A percentile compares a stretch with the other conserved stretches of the same genome.
phyloP scores from a whole-genome alignment of 106 monocot genomes.

The Posidonia australis region DNA sequence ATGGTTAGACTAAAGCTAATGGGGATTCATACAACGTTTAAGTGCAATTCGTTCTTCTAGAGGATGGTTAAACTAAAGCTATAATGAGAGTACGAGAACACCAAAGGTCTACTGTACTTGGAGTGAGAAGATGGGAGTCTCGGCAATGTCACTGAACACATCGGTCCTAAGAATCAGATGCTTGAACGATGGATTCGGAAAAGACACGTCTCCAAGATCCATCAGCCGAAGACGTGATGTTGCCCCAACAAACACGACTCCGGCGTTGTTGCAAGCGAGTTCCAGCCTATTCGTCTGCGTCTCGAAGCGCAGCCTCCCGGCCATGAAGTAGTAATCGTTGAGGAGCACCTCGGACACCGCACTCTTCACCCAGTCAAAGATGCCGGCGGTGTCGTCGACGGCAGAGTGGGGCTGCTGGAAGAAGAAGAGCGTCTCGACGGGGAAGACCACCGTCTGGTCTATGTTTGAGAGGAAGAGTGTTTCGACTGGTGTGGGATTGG shows the following conservation, averaged over 20 bases:
- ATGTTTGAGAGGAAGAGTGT: slow-evolving; percentile 69
- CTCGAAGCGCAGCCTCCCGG: slow-evolving; percentile 52
- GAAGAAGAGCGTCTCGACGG: slow-evolving; percentile 75
- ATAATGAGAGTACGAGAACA: too few relatives aligned
- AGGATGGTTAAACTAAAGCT: too few relatives aligned
- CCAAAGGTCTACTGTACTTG: too few relatives aligned
- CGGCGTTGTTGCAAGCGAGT: slow-evolving; percentile 71
- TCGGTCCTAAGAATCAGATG: slow-evolving; percentile 35
- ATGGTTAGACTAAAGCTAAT: too few relatives aligned
- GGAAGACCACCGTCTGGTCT: slow-evolving; percentile 78
- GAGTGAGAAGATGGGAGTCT: slow-evolving; percentile 49
- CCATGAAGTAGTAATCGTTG: slow-evolving; percentile 72
- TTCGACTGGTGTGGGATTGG: slow-evolving; percentile 26
- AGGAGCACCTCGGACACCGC: slow-evolving; percentile 45
- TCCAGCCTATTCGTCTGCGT: slow-evolving; percentile 38
- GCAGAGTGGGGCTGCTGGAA: slow-evolving; percentile 20
- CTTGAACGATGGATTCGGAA: slow-evolving; percentile 65
- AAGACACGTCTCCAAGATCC: slow-evolving; percentile 49
- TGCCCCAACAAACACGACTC: slow-evolving; percentile 45
- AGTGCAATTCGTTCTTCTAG: too few relatives aligned
- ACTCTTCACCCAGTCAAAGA: slow-evolving; percentile 31
- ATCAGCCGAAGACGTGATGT: slow-evolving; percentile 28
- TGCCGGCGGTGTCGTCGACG: slow-evolving; percentile 10
- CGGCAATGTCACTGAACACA: slow-evolving; percentile 15
- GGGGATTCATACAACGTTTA: too few relatives aligned